phyloP scores from a whole-genome alignment of 495 filamentous ascomycete genomes.

The Penicillium subrubescens region DNA sequence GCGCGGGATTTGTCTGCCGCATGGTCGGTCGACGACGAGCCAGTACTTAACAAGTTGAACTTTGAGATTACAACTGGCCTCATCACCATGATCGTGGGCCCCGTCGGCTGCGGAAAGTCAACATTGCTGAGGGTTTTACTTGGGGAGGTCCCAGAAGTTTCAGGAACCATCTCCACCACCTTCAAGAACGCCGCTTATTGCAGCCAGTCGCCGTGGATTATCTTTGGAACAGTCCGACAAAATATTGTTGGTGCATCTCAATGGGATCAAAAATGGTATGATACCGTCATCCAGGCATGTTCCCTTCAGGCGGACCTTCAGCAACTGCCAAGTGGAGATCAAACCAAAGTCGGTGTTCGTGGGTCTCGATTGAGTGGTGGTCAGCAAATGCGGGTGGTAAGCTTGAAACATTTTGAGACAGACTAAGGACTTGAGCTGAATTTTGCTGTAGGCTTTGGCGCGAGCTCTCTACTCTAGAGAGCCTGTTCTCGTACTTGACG shows the following conservation, averaged over 20 bases:
- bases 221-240: constrained; percentile 77
- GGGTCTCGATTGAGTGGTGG: constrained; percentile 69
- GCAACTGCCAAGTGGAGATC: constrained; percentile 60
- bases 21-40: constrained; percentile 24
- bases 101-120: constrained; percentile 58
- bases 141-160: constrained; percentile 47
- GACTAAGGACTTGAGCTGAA: background rate
- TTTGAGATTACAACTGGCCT: constrained; percentile 33
- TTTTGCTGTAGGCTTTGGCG: constrained; percentile 38
- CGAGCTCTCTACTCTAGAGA: constrained; percentile 57
- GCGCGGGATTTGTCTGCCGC: constrained; percentile 20
- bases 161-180: constrained; percentile 19
- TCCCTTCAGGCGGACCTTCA: constrained; percentile 60
- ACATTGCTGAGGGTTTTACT: constrained; percentile 52
- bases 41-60: constrained; percentile 16
- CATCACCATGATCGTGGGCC: constrained; percentile 56
- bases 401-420: background rate
- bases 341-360: constrained; percentile 63
- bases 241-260: constrained; percentile 70
- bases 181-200: constrained; percentile 66
- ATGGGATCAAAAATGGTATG: constrained; percentile 59
- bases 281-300: constrained; percentile 57
- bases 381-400: constrained; percentile 60
- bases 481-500: constrained; percentile 54
- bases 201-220: constrained; percentile 76